phyloP scores from a whole-genome alignment of 2,329 filamentous ascomycete species.

The Colletotrichum kahawae region DNA sequence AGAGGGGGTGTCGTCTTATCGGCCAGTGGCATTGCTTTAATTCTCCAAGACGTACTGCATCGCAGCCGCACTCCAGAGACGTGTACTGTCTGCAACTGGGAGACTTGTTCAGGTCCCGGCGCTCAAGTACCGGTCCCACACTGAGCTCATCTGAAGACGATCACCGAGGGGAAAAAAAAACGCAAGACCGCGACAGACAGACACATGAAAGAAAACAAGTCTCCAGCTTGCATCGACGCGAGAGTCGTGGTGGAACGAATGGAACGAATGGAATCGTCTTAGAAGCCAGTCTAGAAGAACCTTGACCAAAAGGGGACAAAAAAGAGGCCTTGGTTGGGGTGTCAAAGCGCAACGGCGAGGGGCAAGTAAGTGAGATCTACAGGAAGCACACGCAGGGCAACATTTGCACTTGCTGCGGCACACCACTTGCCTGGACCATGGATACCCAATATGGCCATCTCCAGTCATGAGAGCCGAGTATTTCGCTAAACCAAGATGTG shows the following conservation, averaged over 20 bases:
- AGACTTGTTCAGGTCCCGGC: not conserved
- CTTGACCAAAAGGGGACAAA: not conserved
- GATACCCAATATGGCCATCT: not conserved
- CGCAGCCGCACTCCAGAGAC: not conserved
- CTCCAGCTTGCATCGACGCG: not conserved
- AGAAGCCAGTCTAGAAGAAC: conserved; percentile 18
- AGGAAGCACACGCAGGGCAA: not conserved
- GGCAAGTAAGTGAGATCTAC: not conserved
- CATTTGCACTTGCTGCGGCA: not conserved
- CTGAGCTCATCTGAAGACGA: conserved; percentile 1
- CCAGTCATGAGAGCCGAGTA: not conserved
- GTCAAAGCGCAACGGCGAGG: conserved; percentile 1
- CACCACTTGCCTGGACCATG: not conserved
- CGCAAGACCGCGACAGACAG: not conserved
- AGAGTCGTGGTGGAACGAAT: not conserved
- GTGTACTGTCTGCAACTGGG: not conserved
- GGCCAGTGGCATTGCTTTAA: not conserved
- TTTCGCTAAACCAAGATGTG: not conserved
- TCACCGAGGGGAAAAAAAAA: not conserved
- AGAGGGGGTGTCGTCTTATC: not conserved
- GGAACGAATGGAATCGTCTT: not conserved
- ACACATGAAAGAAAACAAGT: not conserved
- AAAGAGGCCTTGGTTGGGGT: not conserved
- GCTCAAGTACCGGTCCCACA: conserved; percentile 1
- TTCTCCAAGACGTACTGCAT: not conserved